Base-by-base conservation (phyloP, 139 green algal species). In the Desmodesmus armatus region DNA sequence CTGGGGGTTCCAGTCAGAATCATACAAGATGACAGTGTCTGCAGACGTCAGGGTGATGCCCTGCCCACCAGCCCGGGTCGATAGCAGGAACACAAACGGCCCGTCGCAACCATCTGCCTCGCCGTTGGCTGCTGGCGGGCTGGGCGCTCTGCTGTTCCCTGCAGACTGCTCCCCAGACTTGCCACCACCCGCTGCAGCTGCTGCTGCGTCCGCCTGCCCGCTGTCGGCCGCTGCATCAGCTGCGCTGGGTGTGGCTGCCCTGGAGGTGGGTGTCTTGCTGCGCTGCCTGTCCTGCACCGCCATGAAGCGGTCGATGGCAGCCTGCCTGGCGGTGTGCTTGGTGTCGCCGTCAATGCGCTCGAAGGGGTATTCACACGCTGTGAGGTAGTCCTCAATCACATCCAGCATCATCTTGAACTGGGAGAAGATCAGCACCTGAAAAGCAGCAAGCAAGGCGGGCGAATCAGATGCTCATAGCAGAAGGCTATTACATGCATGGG, bases 21-120 rank as follows among this genome's bases (percentile, higher is more conserved):
- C 97, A 79, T 98, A 99, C 58, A 99, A 95, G 88, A 99, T 96
- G 75, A 91, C 91, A 0, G 95, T 98, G 89, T 99, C 97, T 21
- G 97, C 97, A 0, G 96, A 91, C 0, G 96, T 98, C 33, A 99
- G 94, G 1, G 96, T 99, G 94, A 99, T 99, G 87, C 97, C 97
- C 90, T 98, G 95, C 2, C 97, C 97, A 33, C 97, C 97, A 21
- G 97, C 97, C 2, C 94, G 91, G 2, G 96, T 99, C 69, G 95
- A 98, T 71, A 99, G 90, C 86, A 99, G 92, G 88, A 98, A 99
- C 29, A 95, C 91, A 91, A 98, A 99, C 35, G 89, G 83, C 49
- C 87, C 87, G 9, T 88, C 86, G 0, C 39, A 25, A n/a, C 40
- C 62, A 49, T 3, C 80, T 62, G 21, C 80, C 60, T 1, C 65